Conservation (phyloP, 805 yeast genomes). For the Peterozyma xylosa region DNA sequence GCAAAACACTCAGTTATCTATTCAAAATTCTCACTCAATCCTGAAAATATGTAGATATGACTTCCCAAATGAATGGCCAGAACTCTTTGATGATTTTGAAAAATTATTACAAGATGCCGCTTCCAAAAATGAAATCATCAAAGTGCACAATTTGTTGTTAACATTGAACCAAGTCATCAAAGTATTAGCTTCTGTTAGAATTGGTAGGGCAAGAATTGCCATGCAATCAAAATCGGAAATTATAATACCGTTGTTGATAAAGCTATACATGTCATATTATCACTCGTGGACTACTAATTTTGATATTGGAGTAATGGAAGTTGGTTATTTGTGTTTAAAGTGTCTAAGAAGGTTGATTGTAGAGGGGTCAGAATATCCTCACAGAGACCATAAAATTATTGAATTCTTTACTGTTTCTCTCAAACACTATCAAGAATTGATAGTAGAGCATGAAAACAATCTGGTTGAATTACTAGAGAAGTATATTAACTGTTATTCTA, state of each 20-base stretch:
- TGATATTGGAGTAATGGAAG: conserved; percentile 54
- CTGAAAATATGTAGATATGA: conserved; percentile 77
- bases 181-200: conserved; percentile 62
- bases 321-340: conserved; percentile 74
- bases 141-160: conserved; percentile 54
- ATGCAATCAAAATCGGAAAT: conserved; percentile 66
- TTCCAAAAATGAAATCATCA: conserved; percentile 36
- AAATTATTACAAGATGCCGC: conserved; percentile 35
- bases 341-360: conserved; percentile 64
- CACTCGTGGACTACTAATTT: conserved; percentile 50
- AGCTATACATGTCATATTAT: conserved; percentile 52
- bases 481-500: conserved; percentile 68
- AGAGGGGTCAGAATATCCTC: conserved; percentile 70
- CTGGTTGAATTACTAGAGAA: conserved; percentile 50
- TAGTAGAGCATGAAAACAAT: conserved; percentile 43
- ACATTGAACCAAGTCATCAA: conserved; percentile 77
- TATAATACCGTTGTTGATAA: conserved; percentile 51
- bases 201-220: conserved; percentile 76
- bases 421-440: conserved; percentile 51
- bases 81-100: conserved; percentile 60
- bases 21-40: conserved; percentile 81
- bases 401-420: conserved; percentile 55
- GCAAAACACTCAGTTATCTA: conserved; percentile 62
- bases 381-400: conserved; percentile 45
- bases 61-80: conserved; percentile 85